phyloP scores from a whole-genome alignment of 257 asterid species.

The Jacaranda mimosifolia region DNA sequence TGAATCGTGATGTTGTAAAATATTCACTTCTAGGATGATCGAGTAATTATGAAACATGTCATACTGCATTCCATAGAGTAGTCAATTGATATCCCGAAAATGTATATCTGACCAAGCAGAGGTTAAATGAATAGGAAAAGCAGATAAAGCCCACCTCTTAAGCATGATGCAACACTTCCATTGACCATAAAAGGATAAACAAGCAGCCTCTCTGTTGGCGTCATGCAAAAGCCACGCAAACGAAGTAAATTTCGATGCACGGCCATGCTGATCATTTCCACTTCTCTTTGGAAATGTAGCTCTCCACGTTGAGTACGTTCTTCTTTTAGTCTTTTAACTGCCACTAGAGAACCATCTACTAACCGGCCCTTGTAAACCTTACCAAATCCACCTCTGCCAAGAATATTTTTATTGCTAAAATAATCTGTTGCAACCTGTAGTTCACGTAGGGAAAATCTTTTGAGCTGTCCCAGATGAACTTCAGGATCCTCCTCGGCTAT shows the following conservation, averaged over 20 bases:
- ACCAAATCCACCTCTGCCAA: constrained; percentile 91
- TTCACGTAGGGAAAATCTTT: constrained; percentile 83
- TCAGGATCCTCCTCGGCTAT: constrained; percentile 97
- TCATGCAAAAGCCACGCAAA: constrained; percentile 91
- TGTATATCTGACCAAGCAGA: constrained; percentile 13
- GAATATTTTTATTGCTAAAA: constrained; percentile 74
- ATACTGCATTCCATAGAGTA: neutral
- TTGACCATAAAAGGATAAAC: constrained; percentile 93
- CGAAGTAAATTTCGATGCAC: constrained; percentile 89
- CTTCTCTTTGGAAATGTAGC: constrained; percentile 90
- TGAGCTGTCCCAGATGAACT: constrained; percentile 93
- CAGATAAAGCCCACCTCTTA: constrained; percentile 70
- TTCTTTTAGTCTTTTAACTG: constrained; percentile 90
- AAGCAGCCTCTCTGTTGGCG: constrained; percentile 90
- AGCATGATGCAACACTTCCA: constrained; percentile 97
- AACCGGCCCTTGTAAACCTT: constrained; percentile 93
- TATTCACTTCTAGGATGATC: neutral
- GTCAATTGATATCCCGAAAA: constrained; percentile 13
- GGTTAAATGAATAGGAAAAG: neutral
- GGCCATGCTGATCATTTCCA: constrained; percentile 94
- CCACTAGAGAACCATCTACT: constrained; percentile 87
- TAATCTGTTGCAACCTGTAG: constrained; percentile 83
- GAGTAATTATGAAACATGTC: neutral
- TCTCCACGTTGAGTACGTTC: constrained; percentile 90
- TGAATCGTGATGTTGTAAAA: neutral